These are phyloP conservation scores for Phoma herbarum DNA, from an alignment of 2,329 filamentous ascomycete genomes.

Conservation along the genomic window DNA sequence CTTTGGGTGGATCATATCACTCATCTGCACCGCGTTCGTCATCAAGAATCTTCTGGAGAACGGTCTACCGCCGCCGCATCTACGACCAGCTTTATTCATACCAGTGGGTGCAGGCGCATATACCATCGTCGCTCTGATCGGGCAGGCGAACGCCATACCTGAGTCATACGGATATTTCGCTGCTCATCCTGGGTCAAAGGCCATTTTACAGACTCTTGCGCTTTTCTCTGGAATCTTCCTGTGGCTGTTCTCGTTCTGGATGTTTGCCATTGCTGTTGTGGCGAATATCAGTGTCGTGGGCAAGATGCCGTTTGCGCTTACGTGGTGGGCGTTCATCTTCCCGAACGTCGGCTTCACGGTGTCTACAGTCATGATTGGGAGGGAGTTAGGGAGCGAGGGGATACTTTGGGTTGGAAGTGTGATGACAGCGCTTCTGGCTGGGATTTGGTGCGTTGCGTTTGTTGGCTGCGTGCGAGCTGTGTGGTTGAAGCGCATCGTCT, in stretches of 20 bases:
- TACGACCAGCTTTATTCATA: conserved; percentile 75
- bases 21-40: conserved; percentile 74
- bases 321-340: conserved; percentile 66
- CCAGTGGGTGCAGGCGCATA: conserved; percentile 75
- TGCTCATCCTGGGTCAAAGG: conserved; percentile 26
- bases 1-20: conserved; percentile 70
- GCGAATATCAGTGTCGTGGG: conserved; percentile 28
- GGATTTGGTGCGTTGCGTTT: conserved; percentile 62
- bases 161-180: conserved; percentile 43
- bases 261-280: conserved; percentile 55
- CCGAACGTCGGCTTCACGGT: conserved; percentile 53
- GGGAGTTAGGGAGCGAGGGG: conserved; percentile 41
- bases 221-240: conserved; percentile 62
- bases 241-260: conserved; percentile 68
- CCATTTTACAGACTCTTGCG: conserved; percentile 54
- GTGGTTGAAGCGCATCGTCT: conserved; percentile 61
- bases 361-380: conserved; percentile 48
- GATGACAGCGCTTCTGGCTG: conserved; percentile 61
- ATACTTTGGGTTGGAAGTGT: conserved; percentile 53
- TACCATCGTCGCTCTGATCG: conserved; percentile 74
- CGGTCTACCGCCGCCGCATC: conserved; percentile 67
- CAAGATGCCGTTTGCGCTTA: conserved; percentile 61
- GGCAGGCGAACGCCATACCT: conserved; percentile 65
- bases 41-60: conserved; percentile 70
- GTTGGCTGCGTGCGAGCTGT: conserved; percentile 61